These are phyloP conservation scores for Solanum aculeatissimum DNA, from an alignment of 305 asterid species.

Conservation along the genomic window DNA sequence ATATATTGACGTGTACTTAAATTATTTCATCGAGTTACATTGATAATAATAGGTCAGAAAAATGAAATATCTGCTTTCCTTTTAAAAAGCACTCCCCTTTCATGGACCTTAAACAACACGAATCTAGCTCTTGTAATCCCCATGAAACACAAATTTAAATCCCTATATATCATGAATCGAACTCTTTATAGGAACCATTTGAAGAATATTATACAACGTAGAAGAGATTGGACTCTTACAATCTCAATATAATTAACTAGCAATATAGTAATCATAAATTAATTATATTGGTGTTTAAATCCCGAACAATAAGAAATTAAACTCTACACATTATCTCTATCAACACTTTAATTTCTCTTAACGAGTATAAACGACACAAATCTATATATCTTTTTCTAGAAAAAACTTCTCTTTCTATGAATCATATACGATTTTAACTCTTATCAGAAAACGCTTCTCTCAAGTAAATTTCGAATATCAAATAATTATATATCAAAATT, in stretches of 20 bases:
- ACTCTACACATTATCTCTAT: background rate
- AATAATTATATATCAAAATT: background rate
- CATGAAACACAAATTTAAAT: too few relatives aligned
- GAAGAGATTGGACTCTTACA: too few relatives aligned
- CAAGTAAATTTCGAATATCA: background rate
- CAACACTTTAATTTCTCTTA: background rate
- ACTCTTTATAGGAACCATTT: too few relatives aligned
- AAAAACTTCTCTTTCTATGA: background rate
- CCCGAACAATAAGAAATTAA: background rate
- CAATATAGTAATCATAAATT: too few relatives aligned
- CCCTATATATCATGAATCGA: too few relatives aligned
- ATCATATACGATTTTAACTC: background rate
- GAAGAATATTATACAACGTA: too few relatives aligned
- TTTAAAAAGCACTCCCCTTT: too few relatives aligned
- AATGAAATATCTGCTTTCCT: too few relatives aligned
- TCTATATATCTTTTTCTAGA: background rate
- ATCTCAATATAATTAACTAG: too few relatives aligned
- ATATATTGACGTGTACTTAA: background rate
- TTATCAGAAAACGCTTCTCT: background rate
- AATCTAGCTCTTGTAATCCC: too few relatives aligned
- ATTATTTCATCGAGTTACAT: background rate
- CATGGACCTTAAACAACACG: too few relatives aligned
- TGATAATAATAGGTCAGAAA: too few relatives aligned
- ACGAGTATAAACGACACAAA: background rate
- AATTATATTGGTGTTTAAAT: background rate